Evolutionary conservation across 2,329 filamentous ascomycete species (phyloP).

Genomic region (Xylaria sp.): DNA sequence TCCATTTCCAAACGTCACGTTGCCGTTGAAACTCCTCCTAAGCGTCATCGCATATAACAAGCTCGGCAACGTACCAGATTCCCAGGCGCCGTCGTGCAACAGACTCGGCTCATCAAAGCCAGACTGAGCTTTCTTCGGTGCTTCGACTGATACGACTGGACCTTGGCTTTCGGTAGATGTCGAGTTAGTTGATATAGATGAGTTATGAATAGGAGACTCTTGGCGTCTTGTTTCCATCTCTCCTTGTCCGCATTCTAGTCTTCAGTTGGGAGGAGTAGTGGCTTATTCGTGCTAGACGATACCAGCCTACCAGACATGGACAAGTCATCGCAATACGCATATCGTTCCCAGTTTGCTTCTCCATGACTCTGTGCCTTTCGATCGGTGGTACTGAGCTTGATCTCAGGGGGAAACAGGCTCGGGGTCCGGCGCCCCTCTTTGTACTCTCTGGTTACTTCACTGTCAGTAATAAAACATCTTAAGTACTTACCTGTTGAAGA

Average conservation of each 20-base stretch:
- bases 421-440: not conserved
- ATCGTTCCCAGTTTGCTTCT: conserved; percentile 24
- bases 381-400: not conserved
- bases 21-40: not conserved
- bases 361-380: not conserved
- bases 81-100: not conserved
- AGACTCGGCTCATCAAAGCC: conserved; percentile 23
- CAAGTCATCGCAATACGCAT: conserved; percentile 14
- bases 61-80: conserved; percentile 11
- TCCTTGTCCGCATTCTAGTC: not conserved
- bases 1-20: conserved; percentile 10
- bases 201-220: not conserved
- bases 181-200: not conserved
- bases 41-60: conserved; percentile 14
- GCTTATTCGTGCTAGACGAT: not conserved
- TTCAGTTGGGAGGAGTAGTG: not conserved
- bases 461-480: not conserved
- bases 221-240: not conserved
- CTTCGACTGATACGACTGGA: not conserved
- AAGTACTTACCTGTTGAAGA: too few species aligned
- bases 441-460: conserved; percentile 2
- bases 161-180: too few species aligned
- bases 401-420: not conserved
- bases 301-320: not conserved
- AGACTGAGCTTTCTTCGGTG: not conserved